A percentile compares a stretch with the other conserved stretches of the same genome.
These are phyloP conservation scores for Termitomyces titanicus DNA, from an alignment of 768 basidiomycete genomes.

Conservation along the genomic window DNA sequence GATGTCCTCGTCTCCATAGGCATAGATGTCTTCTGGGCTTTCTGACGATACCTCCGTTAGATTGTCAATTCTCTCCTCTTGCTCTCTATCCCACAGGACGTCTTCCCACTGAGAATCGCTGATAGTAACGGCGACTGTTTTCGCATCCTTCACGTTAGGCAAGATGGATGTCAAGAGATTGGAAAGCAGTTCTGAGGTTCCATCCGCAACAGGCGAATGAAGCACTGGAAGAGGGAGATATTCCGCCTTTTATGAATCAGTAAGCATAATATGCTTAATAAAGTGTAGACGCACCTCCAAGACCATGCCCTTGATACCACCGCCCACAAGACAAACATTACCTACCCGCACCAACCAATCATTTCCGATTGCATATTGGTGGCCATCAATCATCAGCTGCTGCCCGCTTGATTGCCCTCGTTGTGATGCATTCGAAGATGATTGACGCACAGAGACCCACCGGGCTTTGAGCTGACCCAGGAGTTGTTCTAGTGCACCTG, in stretches of 20 bases:
- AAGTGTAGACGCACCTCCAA: constrained; percentile 52
- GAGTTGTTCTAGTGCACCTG: constrained; percentile 72
- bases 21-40: constrained; percentile 53
- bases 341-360: constrained; percentile 83
- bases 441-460: constrained; percentile 69
- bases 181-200: constrained; percentile 70
- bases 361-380: constrained; percentile 70
- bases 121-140: constrained; percentile 73
- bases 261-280: not conserved
- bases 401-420: constrained; percentile 48
- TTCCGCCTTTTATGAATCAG: constrained; percentile 54
- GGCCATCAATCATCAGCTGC: constrained; percentile 71
- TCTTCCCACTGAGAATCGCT: constrained; percentile 81
- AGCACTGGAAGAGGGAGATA: constrained; percentile 75
- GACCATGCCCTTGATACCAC: constrained; percentile 79
- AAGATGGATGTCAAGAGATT: constrained; percentile 73
- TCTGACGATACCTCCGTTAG: constrained; percentile 17
- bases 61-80: constrained; percentile 38
- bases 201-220: constrained; percentile 59
- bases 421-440: constrained; percentile 32
- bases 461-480: constrained; percentile 70
- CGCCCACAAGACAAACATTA: constrained; percentile 72
- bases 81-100: constrained; percentile 72
- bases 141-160: constrained; percentile 69
- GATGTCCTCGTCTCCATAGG: constrained; percentile 54